phyloP scores from a whole-genome alignment of 2,329 filamentous ascomycete species.

The Golovinomyces cichoracearum region DNA sequence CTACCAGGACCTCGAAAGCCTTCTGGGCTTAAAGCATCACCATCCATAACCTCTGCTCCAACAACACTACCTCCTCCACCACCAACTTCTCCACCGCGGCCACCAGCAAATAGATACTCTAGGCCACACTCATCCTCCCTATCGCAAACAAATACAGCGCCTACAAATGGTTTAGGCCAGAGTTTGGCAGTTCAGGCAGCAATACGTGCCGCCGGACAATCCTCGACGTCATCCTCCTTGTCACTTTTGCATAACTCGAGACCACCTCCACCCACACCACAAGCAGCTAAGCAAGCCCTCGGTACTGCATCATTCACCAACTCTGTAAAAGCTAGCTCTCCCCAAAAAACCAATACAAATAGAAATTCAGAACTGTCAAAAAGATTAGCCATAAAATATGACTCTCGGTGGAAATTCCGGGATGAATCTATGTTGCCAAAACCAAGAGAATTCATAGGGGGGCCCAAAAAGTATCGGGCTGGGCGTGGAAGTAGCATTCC shows the following conservation, averaged over 20 bases:
- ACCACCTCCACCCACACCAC: slow-evolving; percentile 19
- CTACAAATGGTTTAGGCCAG: slow-evolving; percentile 12
- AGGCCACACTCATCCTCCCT: slow-evolving; percentile 9
- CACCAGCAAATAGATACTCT: slow-evolving; percentile 7
- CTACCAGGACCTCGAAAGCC: slow-evolving; percentile 32
- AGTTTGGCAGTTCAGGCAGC: slow-evolving; percentile 22
- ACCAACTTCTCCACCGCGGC: slow-evolving; percentile 17
- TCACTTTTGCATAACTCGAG: slow-evolving; percentile 11
- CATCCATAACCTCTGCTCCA: slow-evolving; percentile 16
- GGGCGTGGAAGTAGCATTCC: slow-evolving; percentile 86
- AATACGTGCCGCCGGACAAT: slow-evolving; percentile 21
- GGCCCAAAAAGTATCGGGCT: slow-evolving; percentile 56
- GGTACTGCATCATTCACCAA: slow-evolving; percentile 56
- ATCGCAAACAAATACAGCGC: slow-evolving; percentile 16
- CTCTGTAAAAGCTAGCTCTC: slow-evolving; percentile 28
- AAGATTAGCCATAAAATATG: slow-evolving; percentile 36
- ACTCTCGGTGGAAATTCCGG: slow-evolving; percentile 67
- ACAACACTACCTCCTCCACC: slow-evolving; percentile 9
- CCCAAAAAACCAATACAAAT: slow-evolving; percentile 19
- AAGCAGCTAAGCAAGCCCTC: slow-evolving; percentile 32
- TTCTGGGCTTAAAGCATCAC: slow-evolving; percentile 15
- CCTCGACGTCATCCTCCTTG: slow-evolving; percentile 15
- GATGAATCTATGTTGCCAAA: slow-evolving; percentile 60
- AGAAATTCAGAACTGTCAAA: slow-evolving; percentile 15
- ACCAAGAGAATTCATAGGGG: slow-evolving; percentile 55